Evolutionary conservation across 306 rosid genomes (phyloP).

Genomic region (Medicago arabica): DNA sequence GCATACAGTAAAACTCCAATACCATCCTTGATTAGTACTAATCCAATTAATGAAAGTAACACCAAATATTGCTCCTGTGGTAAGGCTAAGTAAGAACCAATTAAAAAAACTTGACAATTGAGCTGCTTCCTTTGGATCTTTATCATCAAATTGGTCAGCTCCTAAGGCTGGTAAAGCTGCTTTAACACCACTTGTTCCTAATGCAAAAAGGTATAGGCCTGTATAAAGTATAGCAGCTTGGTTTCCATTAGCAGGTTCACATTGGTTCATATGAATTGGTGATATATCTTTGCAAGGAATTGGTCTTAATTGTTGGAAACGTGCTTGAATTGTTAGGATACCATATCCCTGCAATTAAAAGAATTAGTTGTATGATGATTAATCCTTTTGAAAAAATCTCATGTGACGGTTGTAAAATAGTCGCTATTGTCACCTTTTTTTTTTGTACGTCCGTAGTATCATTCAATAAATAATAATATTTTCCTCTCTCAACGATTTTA

Average conservation of each 20-base stretch:
- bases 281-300: constrained; percentile 58
- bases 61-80: constrained; percentile 66
- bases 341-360: constrained; percentile 62
- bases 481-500: too few relatives aligned
- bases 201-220: constrained; percentile 74
- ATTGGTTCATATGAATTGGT: constrained; percentile 40
- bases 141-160: constrained; percentile 78
- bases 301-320: constrained; percentile 61
- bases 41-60: constrained; percentile 74
- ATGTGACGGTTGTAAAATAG: too few relatives aligned
- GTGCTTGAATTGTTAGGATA: constrained; percentile 69
- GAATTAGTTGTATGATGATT: not conserved
- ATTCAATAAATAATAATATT: too few relatives aligned
- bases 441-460: too few relatives aligned
- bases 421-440: too few relatives aligned
- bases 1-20: constrained; percentile 61
- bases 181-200: constrained; percentile 79
- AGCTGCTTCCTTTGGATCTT: constrained; percentile 66
- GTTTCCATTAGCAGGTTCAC: constrained; percentile 53
- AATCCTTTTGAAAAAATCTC: too few relatives aligned
- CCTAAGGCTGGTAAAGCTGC: constrained; percentile 81
- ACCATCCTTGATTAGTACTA: constrained; percentile 72
- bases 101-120: constrained; percentile 82
- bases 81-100: constrained; percentile 82
- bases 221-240: constrained; percentile 61